These are phyloP conservation scores for Curvularia hawaiiensis DNA, from an alignment of 2,329 filamentous ascomycete species.

Conservation along the genomic window DNA sequence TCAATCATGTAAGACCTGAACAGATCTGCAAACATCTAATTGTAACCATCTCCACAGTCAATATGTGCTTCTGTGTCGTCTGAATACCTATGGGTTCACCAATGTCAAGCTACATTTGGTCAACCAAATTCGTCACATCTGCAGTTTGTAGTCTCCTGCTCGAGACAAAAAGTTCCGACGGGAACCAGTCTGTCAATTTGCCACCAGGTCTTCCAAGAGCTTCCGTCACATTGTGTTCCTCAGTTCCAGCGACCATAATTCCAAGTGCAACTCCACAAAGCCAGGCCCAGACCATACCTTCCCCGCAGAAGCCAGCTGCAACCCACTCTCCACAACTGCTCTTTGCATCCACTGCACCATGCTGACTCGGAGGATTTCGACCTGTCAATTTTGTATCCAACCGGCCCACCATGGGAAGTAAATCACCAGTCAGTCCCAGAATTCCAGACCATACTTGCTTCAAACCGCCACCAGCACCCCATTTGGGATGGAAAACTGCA, in stretches of 20 bases:
- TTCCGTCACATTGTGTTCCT: slow-evolving; percentile 6
- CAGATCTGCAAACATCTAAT: neutral
- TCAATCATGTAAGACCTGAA: neutral
- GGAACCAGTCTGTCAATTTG: slow-evolving; percentile 10
- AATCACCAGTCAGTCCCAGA: slow-evolving; percentile 56
- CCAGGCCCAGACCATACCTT: slow-evolving; percentile 27
- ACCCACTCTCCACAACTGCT: slow-evolving; percentile 43
- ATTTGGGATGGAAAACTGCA: slow-evolving; percentile 15
- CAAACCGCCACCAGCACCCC: slow-evolving; percentile 26
- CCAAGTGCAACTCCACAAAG: slow-evolving; percentile 21
- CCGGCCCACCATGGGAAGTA: slow-evolving; percentile 58
- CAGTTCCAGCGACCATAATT: slow-evolving; percentile 22
- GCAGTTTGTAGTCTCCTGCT: neutral
- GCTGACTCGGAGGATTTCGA: neutral
- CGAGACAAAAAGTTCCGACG: slow-evolving; percentile 4
- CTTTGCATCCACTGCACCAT: slow-evolving; percentile 13
- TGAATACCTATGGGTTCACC: neutral
- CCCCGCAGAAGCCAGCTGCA: slow-evolving; percentile 21
- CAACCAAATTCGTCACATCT: slow-evolving; percentile 2
- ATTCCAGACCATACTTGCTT: slow-evolving; percentile 58
- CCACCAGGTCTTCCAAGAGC: slow-evolving; percentile 9
- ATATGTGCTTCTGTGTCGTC: neutral
- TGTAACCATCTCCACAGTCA: neutral
- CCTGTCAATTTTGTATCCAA: slow-evolving; percentile 42
- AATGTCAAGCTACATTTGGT: neutral